phyloP scores from a whole-genome alignment of 768 basidiomycete species.

The Rhodotorula kratochvilovae region DNA sequence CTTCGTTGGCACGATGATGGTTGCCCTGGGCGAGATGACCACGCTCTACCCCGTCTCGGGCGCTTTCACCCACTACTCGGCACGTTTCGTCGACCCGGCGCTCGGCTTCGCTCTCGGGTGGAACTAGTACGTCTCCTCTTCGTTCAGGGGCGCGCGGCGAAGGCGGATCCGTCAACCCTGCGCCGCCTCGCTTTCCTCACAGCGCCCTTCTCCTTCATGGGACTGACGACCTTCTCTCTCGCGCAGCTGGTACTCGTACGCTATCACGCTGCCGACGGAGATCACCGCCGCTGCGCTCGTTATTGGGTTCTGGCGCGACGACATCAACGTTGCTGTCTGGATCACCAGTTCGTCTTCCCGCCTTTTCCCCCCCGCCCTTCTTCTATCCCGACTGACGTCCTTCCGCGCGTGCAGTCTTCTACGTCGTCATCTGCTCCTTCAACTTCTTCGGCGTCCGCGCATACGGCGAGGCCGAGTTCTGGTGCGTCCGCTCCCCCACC shows the following conservation, averaged over 20 bases:
- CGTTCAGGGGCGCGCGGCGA: no score
- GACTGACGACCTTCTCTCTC: not conserved
- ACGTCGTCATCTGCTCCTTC: slow-evolving; percentile 32
- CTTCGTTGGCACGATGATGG: slow-evolving; percentile 46
- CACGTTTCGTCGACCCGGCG: slow-evolving; percentile 50
- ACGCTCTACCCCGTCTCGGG: slow-evolving; percentile 47
- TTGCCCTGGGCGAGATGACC: slow-evolving; percentile 42
- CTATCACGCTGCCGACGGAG: slow-evolving; percentile 11
- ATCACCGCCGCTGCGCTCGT: slow-evolving; percentile 38
- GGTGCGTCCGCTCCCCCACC: slow-evolving; percentile 41
- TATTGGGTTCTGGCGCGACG: slow-evolving; percentile 32
- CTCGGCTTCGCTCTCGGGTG: slow-evolving; percentile 42
- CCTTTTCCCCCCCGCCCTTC: no score
- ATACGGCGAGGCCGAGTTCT: slow-evolving; percentile 47
- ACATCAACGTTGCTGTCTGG: slow-evolving; percentile 37
- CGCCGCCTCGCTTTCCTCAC: no score
- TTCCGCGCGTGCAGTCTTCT: slow-evolving; percentile 11
- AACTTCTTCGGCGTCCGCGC: slow-evolving; percentile 41
- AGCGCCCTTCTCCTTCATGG: no score
- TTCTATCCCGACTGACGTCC: not conserved
- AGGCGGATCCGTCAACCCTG: no score
- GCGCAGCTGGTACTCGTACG: slow-evolving; percentile 36
- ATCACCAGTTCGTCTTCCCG: not conserved
- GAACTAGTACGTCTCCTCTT: not conserved
- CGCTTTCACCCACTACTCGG: slow-evolving; percentile 53